Percentiles rank a stretch among this genome's conserved stretches.
These are phyloP conservation scores for Glycine tomentella DNA, from an alignment of 306 rosid species.

Conservation along the genomic window DNA sequence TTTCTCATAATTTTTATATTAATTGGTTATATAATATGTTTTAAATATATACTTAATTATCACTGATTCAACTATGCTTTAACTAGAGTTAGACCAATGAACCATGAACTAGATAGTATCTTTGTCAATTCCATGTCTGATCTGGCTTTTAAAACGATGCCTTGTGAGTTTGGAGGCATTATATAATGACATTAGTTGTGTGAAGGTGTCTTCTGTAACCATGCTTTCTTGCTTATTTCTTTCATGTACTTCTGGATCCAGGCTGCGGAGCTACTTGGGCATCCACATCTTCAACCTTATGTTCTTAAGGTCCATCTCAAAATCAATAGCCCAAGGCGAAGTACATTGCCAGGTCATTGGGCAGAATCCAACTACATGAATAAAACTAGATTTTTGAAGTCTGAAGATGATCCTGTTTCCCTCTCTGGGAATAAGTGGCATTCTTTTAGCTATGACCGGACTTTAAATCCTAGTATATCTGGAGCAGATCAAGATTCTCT, in stretches of 20 bases:
- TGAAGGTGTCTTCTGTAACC: conserved; percentile 16
- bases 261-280: conserved; percentile 87
- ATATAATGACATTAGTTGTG: conserved; percentile 12
- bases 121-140: not conserved
- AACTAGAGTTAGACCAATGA: not conserved
- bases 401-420: conserved; percentile 51
- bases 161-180: not conserved
- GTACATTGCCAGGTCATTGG: conserved; percentile 59
- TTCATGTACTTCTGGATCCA: conserved; percentile 52
- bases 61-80: too few relatives aligned
- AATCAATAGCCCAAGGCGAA: conserved; percentile 71
- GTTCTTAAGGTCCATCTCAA: conserved; percentile 77
- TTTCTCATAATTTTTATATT: not conserved
- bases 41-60: not conserved
- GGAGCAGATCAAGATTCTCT: conserved; percentile 69
- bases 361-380: conserved; percentile 60
- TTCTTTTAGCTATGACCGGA: conserved; percentile 65
- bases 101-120: not conserved
- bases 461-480: conserved; percentile 74
- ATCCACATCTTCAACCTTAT: conserved; percentile 77
- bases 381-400: conserved; percentile 74
- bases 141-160: not conserved
- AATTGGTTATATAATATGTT: not conserved
- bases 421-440: conserved; percentile 58
- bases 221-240: conserved; percentile 1